A percentile compares a stretch with the other conserved stretches of the same genome.
Evolutionary conservation across 2,329 filamentous ascomycete species (phyloP).

Genomic region (Trichoderma pleuroti): DNA sequence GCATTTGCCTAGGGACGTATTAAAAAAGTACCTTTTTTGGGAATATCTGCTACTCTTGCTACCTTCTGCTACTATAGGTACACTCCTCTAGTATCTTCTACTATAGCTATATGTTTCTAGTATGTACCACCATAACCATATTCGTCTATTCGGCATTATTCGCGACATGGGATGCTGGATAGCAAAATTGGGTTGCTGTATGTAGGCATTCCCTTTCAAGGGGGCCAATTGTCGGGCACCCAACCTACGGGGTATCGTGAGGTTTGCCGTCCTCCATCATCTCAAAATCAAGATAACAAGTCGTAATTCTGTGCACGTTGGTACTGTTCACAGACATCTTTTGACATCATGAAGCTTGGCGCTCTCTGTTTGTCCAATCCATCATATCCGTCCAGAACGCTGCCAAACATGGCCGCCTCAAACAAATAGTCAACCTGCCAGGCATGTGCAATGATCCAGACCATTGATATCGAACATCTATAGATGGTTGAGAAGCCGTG

Average conservation of each 20-base stretch:
- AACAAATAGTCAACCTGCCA: constrained; percentile 33
- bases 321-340: too few relatives aligned
- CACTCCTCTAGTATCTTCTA: not conserved
- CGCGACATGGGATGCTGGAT: not conserved
- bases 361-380: too few relatives aligned
- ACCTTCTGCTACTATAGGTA: not conserved
- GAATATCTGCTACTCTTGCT: not conserved
- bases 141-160: not conserved
- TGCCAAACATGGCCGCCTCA: constrained; percentile 35
- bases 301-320: too few relatives aligned
- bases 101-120: not conserved
- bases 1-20: not conserved
- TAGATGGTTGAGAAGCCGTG: too few relatives aligned
- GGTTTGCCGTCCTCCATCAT: too few relatives aligned
- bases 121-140: not conserved
- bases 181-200: not conserved
- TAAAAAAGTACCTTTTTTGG: not conserved
- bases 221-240: too few relatives aligned
- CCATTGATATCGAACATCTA: too few relatives aligned
- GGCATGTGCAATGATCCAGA: constrained; percentile 25
- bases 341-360: too few relatives aligned
- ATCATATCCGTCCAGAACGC: constrained; percentile 28
- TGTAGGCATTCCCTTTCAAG: not conserved
- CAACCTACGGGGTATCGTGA: too few relatives aligned
- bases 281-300: too few relatives aligned